phyloP scores from a whole-genome alignment of 1,284 basidiomycete genomes.

The Marasmius fiardii region DNA sequence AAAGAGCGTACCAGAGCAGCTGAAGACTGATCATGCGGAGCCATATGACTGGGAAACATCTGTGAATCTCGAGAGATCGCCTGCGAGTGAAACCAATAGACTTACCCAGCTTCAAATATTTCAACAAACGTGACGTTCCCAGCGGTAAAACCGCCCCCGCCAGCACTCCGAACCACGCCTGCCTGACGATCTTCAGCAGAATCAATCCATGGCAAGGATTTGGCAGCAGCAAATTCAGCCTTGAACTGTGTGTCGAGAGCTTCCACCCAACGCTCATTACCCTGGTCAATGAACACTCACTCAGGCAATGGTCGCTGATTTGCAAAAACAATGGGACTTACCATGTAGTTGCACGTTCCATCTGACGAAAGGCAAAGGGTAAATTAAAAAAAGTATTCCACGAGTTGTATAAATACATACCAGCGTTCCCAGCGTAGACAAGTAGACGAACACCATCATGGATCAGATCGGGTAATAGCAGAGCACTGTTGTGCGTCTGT shows the following conservation, averaged over 20 bases:
- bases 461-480: slow-evolving; percentile 71
- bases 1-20: slow-evolving; percentile 59
- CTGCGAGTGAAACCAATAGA: neutral
- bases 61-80: slow-evolving; percentile 5
- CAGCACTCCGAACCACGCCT: slow-evolving; percentile 62
- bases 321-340: slow-evolving; percentile 30
- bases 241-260: slow-evolving; percentile 59
- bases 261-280: slow-evolving; percentile 71
- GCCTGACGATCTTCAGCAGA: slow-evolving; percentile 41
- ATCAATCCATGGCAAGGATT: no score
- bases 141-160: slow-evolving; percentile 53
- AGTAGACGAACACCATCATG: slow-evolving; percentile 74
- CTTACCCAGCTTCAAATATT: slow-evolving; percentile 72
- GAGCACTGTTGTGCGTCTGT: slow-evolving; percentile 74
- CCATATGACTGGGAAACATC: slow-evolving; percentile 69
- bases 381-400: neutral
- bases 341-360: slow-evolving; percentile 80
- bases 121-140: slow-evolving; percentile 78
- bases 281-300: no score
- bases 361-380: slow-evolving; percentile 49
- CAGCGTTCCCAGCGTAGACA: slow-evolving; percentile 81
- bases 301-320: slow-evolving; percentile 14
- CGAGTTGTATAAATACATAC: slow-evolving; percentile 24
- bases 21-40: slow-evolving; percentile 80
- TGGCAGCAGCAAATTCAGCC: slow-evolving; percentile 59